Base-by-base conservation (phyloP, 2,329 filamentous ascomycete species). In the Penicillium sp. region DNA sequence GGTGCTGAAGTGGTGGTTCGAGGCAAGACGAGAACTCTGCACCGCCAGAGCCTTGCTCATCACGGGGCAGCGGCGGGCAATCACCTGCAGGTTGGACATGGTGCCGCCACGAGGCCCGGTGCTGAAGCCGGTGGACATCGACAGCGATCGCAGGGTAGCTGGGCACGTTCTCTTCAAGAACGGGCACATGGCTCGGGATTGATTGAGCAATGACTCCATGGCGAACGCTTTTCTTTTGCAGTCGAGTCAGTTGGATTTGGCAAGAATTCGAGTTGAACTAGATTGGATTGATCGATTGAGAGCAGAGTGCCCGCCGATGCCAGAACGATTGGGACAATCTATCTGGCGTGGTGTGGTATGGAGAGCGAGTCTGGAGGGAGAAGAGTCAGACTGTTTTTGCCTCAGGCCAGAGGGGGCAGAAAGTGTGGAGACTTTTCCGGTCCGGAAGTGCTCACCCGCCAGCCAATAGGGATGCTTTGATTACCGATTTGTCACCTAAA, bases 41-140 rank as follows among this genome's bases (percentile, higher is more conserved):
- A 97, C 87, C 60, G 91, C 89, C 73, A 99, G 84, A 43, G 94
- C 94, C 82, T 97, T 96, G 74, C 92, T 93, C 94, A 99, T 99
- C 75, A 99, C 88, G 58, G 94, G 94, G 83, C 94, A 99, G 74
- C 93, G 91, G 71, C 91, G 88, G 68, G 91, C 94, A 69, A 96
- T 86, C 65, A 94, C 85, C 80, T 97, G 94, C 68, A 99, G 83
- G 78, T 96, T 97, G 69, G 91, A 96, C 85, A 97, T 96, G 76
- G 90, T 91, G 68, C 92, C 91, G 64, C 92, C 93, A 68, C 91
- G 89, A 57, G 87, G 88, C 52, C 69, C 71, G 54, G 88, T 89
- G 61, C 82, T 81, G 72, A 85, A 83, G 65, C 79, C 82, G 69
- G 77, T 83, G 70, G 77, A 85, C 56, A 58, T 58, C 55, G 89